phyloP scores from a whole-genome alignment of 2,329 filamentous ascomycete genomes.

The Alternaria alternata region DNA sequence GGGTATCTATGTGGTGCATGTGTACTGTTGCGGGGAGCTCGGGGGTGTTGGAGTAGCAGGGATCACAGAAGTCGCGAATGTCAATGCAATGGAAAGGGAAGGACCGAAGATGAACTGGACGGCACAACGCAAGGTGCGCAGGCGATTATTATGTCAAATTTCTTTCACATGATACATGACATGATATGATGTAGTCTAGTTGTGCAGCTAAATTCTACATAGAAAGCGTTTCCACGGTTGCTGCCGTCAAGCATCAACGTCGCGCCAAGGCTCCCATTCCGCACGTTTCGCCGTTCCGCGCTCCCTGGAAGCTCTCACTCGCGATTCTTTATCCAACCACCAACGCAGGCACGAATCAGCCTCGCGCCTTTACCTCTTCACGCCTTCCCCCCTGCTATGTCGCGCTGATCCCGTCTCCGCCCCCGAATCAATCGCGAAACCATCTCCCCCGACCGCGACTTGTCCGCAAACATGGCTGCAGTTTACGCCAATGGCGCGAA shows the following conservation, averaged over 20 bases:
- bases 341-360: slow-evolving; percentile 26
- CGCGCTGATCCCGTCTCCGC: slow-evolving; percentile 24
- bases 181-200: neutral
- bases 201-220: neutral
- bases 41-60: slow-evolving; percentile 34
- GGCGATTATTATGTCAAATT: neutral
- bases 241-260: slow-evolving; percentile 4
- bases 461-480: slow-evolving; percentile 57
- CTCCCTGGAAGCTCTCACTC: slow-evolving; percentile 21
- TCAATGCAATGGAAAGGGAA: neutral
- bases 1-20: slow-evolving; percentile 6
- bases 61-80: slow-evolving; percentile 14
- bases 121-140: neutral
- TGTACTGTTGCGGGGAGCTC: slow-evolving; percentile 37
- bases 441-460: slow-evolving; percentile 18
- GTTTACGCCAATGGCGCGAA: slow-evolving; percentile 58
- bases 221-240: neutral
- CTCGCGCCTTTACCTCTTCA: slow-evolving; percentile 20
- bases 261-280: slow-evolving; percentile 26
- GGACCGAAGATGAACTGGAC: neutral
- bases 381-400: slow-evolving; percentile 26
- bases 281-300: slow-evolving; percentile 24
- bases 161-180: neutral
- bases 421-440: slow-evolving; percentile 3
- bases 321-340: slow-evolving; percentile 27